Percentiles rank a stretch among this genome's conserved stretches.
phyloP scores from a whole-genome alignment of 371 early-diverging fungal genomes.

The Syncephalastrum sp. region DNA sequence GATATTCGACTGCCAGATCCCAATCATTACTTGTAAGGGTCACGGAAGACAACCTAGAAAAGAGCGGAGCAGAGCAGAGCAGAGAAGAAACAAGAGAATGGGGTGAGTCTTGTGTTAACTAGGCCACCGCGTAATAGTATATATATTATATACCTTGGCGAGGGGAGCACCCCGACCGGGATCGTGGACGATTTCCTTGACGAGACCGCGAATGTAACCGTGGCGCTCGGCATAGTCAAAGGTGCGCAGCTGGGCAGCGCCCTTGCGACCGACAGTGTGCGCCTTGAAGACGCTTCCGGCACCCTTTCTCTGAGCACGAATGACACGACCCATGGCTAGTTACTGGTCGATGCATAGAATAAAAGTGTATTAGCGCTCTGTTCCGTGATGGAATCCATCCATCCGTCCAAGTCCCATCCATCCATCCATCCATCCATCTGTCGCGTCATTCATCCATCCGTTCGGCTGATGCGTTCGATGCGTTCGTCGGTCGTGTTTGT shows the following conservation, averaged over 20 bases:
- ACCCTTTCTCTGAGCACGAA: conserved; percentile 96
- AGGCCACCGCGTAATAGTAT: neutral
- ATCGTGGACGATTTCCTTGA: conserved; percentile 99
- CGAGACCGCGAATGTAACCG: conserved; percentile 95
- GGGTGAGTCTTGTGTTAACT: neutral
- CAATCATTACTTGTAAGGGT: conserved; percentile 41
- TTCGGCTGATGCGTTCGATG: neutral
- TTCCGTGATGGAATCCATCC: neutral
- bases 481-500: no score
- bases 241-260: conserved; percentile 94
- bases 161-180: conserved; percentile 99
- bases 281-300: conserved; percentile 98
- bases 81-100: neutral
- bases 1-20: neutral
- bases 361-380: neutral
- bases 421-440: conserved; percentile 12
- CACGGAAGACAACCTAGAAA: conserved; percentile 50
- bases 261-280: conserved; percentile 94
- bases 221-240: conserved; percentile 97
- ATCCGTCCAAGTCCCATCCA: neutral
- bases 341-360: neutral
- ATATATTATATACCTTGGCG: conserved; percentile 84
- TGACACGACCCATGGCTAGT: conserved; percentile 71
- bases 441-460: conserved; percentile 2
- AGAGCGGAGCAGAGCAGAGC: neutral